These are phyloP conservation scores for Testicularia cyperi DNA, from an alignment of 1,284 basidiomycete genomes.

Conservation along the genomic window DNA sequence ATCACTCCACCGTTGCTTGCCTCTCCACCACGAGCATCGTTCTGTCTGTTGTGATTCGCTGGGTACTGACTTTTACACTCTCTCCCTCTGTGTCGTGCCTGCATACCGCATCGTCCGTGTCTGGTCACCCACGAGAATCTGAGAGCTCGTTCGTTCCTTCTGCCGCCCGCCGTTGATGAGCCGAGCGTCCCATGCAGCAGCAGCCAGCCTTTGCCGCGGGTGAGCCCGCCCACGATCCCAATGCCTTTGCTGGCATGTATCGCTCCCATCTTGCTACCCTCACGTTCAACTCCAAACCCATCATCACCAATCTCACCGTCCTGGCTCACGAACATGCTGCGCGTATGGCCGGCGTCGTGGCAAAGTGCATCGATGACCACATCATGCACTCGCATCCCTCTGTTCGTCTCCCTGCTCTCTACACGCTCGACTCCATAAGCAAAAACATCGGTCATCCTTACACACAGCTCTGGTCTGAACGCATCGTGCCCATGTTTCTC, in stretches of 20 bases:
- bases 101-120: too few relatives aligned
- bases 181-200: too few relatives aligned
- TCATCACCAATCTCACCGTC: constrained; percentile 93
- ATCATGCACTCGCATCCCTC: constrained; percentile 70
- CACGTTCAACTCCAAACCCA: constrained; percentile 90
- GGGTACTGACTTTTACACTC: too few relatives aligned
- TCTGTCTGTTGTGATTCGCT: too few relatives aligned
- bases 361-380: constrained; percentile 82
- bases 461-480: constrained; percentile 48
- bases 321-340: constrained; percentile 84
- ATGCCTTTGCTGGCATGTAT: constrained; percentile 69
- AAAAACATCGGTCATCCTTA: constrained; percentile 59
- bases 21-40: too few relatives aligned
- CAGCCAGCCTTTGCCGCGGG: too few relatives aligned
- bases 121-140: too few relatives aligned
- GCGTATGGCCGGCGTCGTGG: constrained; percentile 75
- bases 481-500: constrained; percentile 52
- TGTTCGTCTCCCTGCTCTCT: constrained; percentile 90
- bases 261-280: constrained; percentile 75
- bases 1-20: too few relatives aligned
- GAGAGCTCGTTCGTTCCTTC: too few relatives aligned
- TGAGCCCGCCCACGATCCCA: constrained; percentile 64
- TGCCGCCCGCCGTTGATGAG: too few relatives aligned
- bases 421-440: constrained; percentile 86
- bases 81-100: too few relatives aligned